Conservation (phyloP, 2,329 filamentous ascomycete species). For the Onygenales sp. region DNA sequence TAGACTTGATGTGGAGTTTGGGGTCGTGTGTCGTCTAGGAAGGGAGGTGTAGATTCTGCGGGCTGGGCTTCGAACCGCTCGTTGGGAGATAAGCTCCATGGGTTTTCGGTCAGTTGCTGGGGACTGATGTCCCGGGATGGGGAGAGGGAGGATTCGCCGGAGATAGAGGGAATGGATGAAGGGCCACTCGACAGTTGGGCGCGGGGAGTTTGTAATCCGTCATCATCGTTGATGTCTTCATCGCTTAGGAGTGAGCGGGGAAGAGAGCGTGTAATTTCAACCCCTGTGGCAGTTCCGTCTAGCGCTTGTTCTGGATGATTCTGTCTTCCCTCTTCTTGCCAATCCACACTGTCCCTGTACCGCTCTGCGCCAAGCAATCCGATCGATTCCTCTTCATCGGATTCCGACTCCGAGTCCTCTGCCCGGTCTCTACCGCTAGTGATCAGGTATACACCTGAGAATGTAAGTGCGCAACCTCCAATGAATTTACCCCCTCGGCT, state of each 20-base stretch:
- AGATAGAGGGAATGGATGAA: conserved; percentile 25
- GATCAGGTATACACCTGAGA: conserved; percentile 94
- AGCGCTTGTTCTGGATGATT: conserved; percentile 9
- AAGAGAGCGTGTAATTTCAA: conserved; percentile 16
- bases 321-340: conserved; percentile 12
- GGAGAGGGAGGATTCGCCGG: conserved; percentile 21
- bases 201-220: conserved; percentile 23
- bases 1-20: conserved; percentile 15
- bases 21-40: conserved; percentile 9
- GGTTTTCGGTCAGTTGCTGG: conserved; percentile 27
- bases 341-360: conserved; percentile 26
- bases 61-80: conserved; percentile 8
- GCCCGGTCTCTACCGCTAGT: conserved; percentile 65
- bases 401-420: conserved; percentile 52
- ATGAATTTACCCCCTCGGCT: conserved; percentile 75
- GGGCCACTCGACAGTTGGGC: conserved; percentile 23
- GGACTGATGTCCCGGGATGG: conserved; percentile 17
- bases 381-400: conserved; percentile 48
- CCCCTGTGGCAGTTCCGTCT: not conserved
- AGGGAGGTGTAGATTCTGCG: conserved; percentile 16
- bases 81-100: conserved; percentile 25
- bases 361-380: conserved; percentile 29
- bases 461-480: conserved; percentile 83
- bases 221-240: conserved; percentile 23
- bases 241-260: conserved; percentile 25